A percentile compares a stretch with the other conserved stretches of the same genome.
These are phyloP conservation scores for Pilaira anomala DNA, from an alignment of 192 early-diverging fungal genomes.

Conservation along the genomic window DNA sequence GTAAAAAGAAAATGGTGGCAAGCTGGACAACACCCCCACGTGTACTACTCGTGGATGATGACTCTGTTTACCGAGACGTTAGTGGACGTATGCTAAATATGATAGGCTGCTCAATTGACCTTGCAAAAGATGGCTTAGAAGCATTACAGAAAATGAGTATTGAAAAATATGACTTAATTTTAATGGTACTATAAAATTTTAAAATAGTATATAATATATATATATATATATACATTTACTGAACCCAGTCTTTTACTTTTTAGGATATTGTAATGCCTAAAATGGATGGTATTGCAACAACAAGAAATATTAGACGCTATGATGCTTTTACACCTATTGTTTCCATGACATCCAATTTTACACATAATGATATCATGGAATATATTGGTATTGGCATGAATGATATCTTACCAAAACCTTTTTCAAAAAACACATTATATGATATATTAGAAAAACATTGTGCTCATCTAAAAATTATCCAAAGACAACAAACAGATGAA, in stretches of 20 bases:
- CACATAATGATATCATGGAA: conserved; percentile 59
- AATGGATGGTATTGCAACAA: conserved; percentile 66
- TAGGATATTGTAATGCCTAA: conserved; percentile 74
- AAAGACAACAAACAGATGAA: conserved; percentile 15
- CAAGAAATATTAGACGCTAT: conserved; percentile 64
- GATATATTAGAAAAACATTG: conserved; percentile 58
- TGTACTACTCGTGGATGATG: conserved; percentile 71
- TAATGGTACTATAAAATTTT: conserved; percentile 51
- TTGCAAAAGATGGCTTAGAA: conserved; percentile 64
- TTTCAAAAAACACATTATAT: conserved; percentile 49
- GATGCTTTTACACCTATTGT: conserved; percentile 69
- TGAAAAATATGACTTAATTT: conserved; percentile 71
- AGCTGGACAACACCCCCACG: conserved; percentile 34
- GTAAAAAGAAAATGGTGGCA: conserved; percentile 4
- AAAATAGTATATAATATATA: background rate
- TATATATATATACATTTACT: background rate
- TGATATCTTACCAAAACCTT: conserved; percentile 71
- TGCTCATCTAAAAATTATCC: conserved; percentile 46
- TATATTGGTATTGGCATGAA: conserved; percentile 74
- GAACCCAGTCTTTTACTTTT: background rate
- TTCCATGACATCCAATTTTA: conserved; percentile 72
- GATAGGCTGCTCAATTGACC: conserved; percentile 67
- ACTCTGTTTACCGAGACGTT: conserved; percentile 54
- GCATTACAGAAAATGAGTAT: conserved; percentile 59
- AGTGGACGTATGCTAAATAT: conserved; percentile 56